Evolutionary conservation across 805 yeast genomes (phyloP).

Genomic region (Candida wancherniae): DNA sequence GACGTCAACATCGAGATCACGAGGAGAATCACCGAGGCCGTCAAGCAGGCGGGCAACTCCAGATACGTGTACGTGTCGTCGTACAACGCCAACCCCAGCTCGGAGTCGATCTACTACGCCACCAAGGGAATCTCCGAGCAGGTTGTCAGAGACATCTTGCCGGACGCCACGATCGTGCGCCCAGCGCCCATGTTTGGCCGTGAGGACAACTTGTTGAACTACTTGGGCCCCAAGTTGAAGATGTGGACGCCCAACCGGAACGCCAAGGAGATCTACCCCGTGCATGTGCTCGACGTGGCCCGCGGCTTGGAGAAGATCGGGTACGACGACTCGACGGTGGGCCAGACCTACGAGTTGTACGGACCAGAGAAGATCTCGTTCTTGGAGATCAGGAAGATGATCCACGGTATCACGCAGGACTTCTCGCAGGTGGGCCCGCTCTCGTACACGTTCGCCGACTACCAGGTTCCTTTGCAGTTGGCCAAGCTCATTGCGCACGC

Average conservation of each 20-base stretch:
- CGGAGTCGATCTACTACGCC: conserved; percentile 67
- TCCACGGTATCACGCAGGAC: conserved; percentile 57
- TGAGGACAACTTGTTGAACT: conserved; percentile 65
- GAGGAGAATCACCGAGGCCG: conserved; percentile 70
- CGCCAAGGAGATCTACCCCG: conserved; percentile 61
- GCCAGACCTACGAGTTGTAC: conserved; percentile 67
- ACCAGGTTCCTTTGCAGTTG: conserved; percentile 39
- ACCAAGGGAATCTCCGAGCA: conserved; percentile 78
- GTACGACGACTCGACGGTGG: conserved; percentile 74
- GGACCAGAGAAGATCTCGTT: conserved; percentile 66
- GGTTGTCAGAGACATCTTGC: conserved; percentile 59
- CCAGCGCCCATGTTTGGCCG: conserved; percentile 78
- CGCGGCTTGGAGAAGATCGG: conserved; percentile 73
- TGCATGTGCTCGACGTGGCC: conserved; percentile 76
- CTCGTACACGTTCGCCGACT: conserved; percentile 39
- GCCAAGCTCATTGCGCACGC: conserved; percentile 43
- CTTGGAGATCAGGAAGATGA: conserved; percentile 63
- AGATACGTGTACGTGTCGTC: conserved; percentile 76
- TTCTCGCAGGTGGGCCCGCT: conserved; percentile 43
- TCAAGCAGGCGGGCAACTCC: conserved; percentile 64
- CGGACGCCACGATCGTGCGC: conserved; percentile 79
- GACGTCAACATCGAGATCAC: conserved; percentile 80
- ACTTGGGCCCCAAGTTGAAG: conserved; percentile 49
- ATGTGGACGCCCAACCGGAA: conserved; percentile 65
- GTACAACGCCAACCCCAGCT: conserved; percentile 65